Base-by-base conservation (phyloP, 257 asterid genomes). In the Solanum verrucosum region DNA sequence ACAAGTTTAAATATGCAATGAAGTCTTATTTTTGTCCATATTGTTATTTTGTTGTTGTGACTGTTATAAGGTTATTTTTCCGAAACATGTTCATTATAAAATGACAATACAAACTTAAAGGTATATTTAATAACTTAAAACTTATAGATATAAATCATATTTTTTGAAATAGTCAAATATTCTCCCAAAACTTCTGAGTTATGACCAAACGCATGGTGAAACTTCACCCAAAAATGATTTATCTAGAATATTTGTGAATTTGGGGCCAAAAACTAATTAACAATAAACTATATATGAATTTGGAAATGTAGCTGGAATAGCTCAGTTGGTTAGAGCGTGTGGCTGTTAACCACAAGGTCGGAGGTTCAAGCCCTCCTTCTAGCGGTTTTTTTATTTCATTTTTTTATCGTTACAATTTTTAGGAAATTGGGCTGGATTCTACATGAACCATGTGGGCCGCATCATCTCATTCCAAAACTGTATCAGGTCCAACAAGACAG, bases 281-380 rank as follows among this genome's bases (percentile, higher is more conserved):
- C 0, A 4, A 44, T 44, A 44, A 12, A 44, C 52, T 44, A 12
- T 4, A 44, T 44, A 44, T 44, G 6, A 4, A 44, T 0, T 44
- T 12, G 2, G 0, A 12, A 4, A 44, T 12, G n/a, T 6, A 56
- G 99, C 98, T 97, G 98, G 98, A 96, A 96, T 97, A 94, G 98
- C 98, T 96, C 99, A 97, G 99, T 92, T 96, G 99, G 99, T 91
- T 97, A 96, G 99, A 97, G 98, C 98, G 98, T 97, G 98, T 97
- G 99, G 99, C 99, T 97, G 98, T 94, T 96, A 96, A 96, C 99
- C 98, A 97, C 99, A 96, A 96, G 98, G 98, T 96, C 98, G 97
- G 97, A 97, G 98, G 99, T 95, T 93, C 94, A 86, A 93, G 72
- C 94, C 95, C 94, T 93, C 91, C 93, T 91, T 93, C 94, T 93